A percentile compares a stretch with the other conserved stretches of the same genome.
Evolutionary conservation across 768 basidiomycete species (phyloP).

Genomic region (Tylopilus sp.): DNA sequence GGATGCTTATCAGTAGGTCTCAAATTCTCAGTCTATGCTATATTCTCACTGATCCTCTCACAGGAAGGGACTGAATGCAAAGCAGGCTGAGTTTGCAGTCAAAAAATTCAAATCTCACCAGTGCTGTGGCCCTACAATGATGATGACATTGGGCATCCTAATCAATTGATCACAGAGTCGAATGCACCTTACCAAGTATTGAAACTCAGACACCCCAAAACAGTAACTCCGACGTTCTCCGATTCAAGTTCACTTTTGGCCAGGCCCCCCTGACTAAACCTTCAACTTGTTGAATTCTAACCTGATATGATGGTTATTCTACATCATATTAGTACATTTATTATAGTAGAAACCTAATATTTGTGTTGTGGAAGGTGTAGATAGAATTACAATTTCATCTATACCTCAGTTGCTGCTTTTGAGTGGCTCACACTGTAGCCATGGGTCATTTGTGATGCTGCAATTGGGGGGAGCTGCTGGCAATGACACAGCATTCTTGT

Average conservation of each 20-base stretch:
- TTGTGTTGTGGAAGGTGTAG: not conserved
- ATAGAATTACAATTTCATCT: not conserved
- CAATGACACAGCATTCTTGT: too few species aligned
- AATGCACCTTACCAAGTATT: not conserved
- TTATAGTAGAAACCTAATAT: too few species aligned
- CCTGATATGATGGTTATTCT: too few species aligned
- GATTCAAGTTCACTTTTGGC: slow-evolving; percentile 1
- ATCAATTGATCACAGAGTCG: not conserved
- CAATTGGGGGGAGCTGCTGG: too few species aligned
- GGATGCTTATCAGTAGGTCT: not conserved
- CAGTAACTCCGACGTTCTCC: not conserved
- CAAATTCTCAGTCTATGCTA: not conserved
- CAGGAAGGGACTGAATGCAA: not conserved
- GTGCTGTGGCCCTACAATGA: not conserved
- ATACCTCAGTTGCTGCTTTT: too few species aligned
- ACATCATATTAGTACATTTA: too few species aligned
- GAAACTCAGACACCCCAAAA: not conserved
- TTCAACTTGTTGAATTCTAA: too few species aligned
- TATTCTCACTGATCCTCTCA: not conserved
- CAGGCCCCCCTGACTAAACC: too few species aligned
- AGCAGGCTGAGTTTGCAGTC: not conserved
- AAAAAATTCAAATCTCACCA: not conserved
- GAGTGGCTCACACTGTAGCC: too few species aligned
- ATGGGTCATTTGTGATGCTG: too few species aligned
- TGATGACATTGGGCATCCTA: not conserved